Evolutionary conservation across 2,329 filamentous ascomycete genomes (phyloP).

Genomic region (Fusarium caatingaense): DNA sequence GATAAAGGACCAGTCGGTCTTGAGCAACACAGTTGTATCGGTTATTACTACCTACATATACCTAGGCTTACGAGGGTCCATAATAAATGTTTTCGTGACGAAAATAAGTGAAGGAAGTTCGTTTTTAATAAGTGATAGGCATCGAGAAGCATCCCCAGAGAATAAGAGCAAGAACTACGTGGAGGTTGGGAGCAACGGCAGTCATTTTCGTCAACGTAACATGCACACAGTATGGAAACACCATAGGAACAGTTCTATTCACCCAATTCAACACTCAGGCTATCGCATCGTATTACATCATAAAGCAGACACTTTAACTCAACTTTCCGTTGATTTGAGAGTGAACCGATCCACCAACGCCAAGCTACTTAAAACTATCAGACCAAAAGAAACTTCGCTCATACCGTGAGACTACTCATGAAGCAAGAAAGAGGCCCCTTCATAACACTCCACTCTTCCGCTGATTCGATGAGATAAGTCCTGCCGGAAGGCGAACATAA

Average conservation of each 20-base stretch:
- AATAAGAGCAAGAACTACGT: neutral
- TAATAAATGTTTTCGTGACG: neutral
- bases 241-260: slow-evolving; percentile 1
- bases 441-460: slow-evolving; percentile 7
- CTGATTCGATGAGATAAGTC: slow-evolving; percentile 15
- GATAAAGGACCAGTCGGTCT: neutral
- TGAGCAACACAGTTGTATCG: neutral
- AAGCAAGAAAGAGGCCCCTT: slow-evolving; percentile 17
- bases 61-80: neutral
- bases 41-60: neutral
- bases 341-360: slow-evolving; percentile 46
- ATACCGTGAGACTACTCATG: slow-evolving; percentile 30
- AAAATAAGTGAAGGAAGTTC: neutral
- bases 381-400: slow-evolving; percentile 23
- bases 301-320: slow-evolving; percentile 28
- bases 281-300: slow-evolving; percentile 34
- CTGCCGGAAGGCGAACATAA: slow-evolving; percentile 9
- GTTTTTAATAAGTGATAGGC: neutral
- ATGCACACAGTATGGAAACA: neutral
- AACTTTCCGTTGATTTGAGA: slow-evolving; percentile 20
- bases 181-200: neutral
- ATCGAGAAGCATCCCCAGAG: neutral
- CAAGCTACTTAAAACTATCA: slow-evolving; percentile 44
- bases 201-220: neutral
- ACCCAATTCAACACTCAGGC: slow-evolving; percentile 36